phyloP scores from a whole-genome alignment of 352 stramenopile species.

The Phytophthora colocasiae region DNA sequence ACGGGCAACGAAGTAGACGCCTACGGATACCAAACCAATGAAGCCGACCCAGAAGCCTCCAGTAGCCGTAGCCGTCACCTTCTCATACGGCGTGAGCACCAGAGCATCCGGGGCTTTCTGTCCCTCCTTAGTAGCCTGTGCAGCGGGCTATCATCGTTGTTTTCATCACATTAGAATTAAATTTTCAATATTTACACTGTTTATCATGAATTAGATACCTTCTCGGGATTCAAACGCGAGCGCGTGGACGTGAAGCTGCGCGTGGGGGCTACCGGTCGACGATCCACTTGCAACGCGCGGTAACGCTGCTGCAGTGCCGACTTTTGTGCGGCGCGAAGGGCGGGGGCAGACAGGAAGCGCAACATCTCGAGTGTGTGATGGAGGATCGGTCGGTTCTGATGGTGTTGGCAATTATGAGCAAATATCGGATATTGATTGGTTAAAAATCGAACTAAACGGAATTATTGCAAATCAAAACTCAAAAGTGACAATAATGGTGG shows the following conservation, averaged over 20 bases:
- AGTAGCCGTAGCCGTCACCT: slow-evolving; percentile 91
- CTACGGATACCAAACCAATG: slow-evolving; percentile 83
- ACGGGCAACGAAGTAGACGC: slow-evolving; percentile 93
- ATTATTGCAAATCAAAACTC: slow-evolving; percentile 3
- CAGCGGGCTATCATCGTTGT: slow-evolving; percentile 31
- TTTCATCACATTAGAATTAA: slow-evolving; percentile 1
- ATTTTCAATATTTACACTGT: slow-evolving; percentile 4
- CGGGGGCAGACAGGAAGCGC: slow-evolving; percentile 33
- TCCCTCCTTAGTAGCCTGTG: slow-evolving; percentile 50
- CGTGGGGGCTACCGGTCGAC: slow-evolving; percentile 18
- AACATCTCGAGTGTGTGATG: slow-evolving; percentile 42
- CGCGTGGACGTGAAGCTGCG: slow-evolving; percentile 57
- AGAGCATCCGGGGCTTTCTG: slow-evolving; percentile 74
- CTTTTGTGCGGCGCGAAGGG: slow-evolving; percentile 37
- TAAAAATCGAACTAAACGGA: slow-evolving; percentile 11
- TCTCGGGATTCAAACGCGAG: slow-evolving; percentile 59
- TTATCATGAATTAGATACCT: slow-evolving; percentile 38
- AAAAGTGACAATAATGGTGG: slow-evolving; percentile 30
- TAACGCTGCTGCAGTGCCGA: slow-evolving; percentile 24
- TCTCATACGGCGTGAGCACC: slow-evolving; percentile 94
- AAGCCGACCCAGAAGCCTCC: slow-evolving; percentile 91
- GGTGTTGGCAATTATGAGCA: slow-evolving; percentile 1
- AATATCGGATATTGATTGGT: slow-evolving; percentile 14
- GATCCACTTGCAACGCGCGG: slow-evolving; percentile 33
- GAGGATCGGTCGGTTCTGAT: slow-evolving; percentile 13